Evolutionary conservation across 805 yeast genomes (phyloP), one percentile per base, ranked within the genome.

Genomic region (Naumovozyma baii): DNA sequence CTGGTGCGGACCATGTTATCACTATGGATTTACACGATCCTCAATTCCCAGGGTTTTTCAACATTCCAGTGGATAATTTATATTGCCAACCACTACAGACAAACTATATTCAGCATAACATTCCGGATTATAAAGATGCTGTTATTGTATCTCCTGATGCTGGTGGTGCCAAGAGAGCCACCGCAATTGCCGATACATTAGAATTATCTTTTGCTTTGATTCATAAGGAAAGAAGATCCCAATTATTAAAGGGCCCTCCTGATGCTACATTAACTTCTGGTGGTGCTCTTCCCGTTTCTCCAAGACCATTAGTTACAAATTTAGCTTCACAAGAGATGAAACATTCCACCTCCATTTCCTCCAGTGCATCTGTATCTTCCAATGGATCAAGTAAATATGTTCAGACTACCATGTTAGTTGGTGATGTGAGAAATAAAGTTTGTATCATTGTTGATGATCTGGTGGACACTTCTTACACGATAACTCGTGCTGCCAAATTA

Each of bases 1-100:
- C 97, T 0, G 98, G 98, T 31, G 96, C 97, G 1, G 95, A 92
- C 62, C 92, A 94, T 54, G 79, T 88, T 41, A 87, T 92, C 47
- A 92, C 99, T 2, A 88, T 92, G 96, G 99, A 92, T 57, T 69
- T 92, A 42, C 99, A 92, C 59, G 98, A 92, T 55, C 87, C 97
- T 1, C 98, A 92, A 62, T 92, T 86, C 63, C 97, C 94, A 61
- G 99, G 99, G 3, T 92, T 86, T 55, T 92, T 92, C 57, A 92
- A 88, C 53, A 83, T 92, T 33, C 96, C 96, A 2, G 96, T 92
- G 33, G 99, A 92, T 61, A 92, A 92, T 59, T 61, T 92, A 48
- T 86, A 85, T 59, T 84, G 92, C 36, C 81, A 83, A 57, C 96
- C 96, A 2, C 68, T 92, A 41, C 67, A 90, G 41, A 88, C 84